These are phyloP conservation scores for Senna tora DNA, from an alignment of 306 rosid genomes.

Conservation along the genomic window DNA sequence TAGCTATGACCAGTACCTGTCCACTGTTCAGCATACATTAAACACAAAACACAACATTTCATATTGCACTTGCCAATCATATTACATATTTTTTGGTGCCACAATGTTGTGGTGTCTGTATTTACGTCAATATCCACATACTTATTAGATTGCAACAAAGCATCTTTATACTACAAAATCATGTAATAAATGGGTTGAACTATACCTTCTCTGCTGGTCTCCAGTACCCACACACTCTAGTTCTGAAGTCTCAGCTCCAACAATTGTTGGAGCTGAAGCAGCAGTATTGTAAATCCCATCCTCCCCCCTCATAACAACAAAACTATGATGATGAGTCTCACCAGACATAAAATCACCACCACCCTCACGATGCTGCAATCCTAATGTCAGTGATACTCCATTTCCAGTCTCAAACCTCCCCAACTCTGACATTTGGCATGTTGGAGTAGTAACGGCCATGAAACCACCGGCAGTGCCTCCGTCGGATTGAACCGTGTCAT, in stretches of 20 bases:
- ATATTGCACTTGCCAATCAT: background rate
- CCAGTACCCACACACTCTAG: constrained; percentile 57
- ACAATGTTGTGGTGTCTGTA: background rate
- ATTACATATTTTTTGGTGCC: background rate
- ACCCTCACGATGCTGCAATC: constrained; percentile 79
- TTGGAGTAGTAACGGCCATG: constrained; percentile 52
- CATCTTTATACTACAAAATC: constrained; percentile 65
- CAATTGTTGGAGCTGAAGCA: constrained; percentile 50
- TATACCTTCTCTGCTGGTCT: constrained; percentile 61
- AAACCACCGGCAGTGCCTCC: constrained; percentile 54
- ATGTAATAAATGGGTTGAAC: constrained; percentile 57
- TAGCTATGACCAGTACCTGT: too few species aligned
- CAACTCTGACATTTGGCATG: constrained; percentile 67
- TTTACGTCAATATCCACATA: background rate
- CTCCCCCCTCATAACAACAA: constrained; percentile 68
- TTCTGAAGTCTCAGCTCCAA: constrained; percentile 56
- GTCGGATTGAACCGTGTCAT: constrained; percentile 49
- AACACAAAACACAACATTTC: background rate
- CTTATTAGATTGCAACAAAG: constrained; percentile 24
- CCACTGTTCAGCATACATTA: background rate
- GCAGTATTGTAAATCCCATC: constrained; percentile 55
- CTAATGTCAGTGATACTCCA: constrained; percentile 75
- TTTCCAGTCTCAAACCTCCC: constrained; percentile 57
- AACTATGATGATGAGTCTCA: constrained; percentile 49
- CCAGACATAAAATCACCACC: constrained; percentile 53